Conservation (phyloP, 2,329 filamentous ascomycete species). For the Pseudohalonectria lignicola region DNA sequence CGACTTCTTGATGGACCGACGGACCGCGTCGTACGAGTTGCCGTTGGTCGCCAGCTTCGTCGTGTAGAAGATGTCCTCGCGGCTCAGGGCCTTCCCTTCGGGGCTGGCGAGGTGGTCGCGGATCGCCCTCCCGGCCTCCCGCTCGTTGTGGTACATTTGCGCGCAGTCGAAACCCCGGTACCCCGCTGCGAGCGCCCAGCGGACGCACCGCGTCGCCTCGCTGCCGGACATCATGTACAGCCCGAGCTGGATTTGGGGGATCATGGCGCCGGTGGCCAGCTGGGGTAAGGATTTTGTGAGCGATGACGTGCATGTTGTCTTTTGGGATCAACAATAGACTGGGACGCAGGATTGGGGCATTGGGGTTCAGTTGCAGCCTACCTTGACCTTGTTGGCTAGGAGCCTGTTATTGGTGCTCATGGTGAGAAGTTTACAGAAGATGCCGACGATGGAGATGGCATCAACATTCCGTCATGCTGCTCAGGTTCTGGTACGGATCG, state of each 20-base stretch:
- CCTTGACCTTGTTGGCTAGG: slow-evolving; percentile 1
- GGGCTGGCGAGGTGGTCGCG: slow-evolving; percentile 17
- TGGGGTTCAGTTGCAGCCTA: background rate
- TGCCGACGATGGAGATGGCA: too few relatives aligned
- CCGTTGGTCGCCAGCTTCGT: slow-evolving; percentile 62
- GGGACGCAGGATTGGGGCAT: background rate
- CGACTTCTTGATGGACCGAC: slow-evolving; percentile 53
- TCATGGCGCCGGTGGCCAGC: slow-evolving; percentile 53
- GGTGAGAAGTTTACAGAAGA: too few relatives aligned
- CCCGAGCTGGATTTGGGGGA: slow-evolving; percentile 64
- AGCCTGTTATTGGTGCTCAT: background rate
- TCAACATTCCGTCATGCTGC: too few relatives aligned
- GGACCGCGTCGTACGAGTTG: slow-evolving; percentile 55
- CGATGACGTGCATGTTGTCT: too few relatives aligned
- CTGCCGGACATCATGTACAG: slow-evolving; percentile 59
- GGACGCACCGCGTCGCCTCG: slow-evolving; percentile 48
- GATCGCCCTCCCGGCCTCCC: slow-evolving; percentile 57
- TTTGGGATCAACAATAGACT: background rate
- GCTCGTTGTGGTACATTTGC: slow-evolving; percentile 57
- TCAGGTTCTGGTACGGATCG: too few relatives aligned
- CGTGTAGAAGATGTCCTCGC: slow-evolving; percentile 66
- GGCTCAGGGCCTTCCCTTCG: slow-evolving; percentile 12
- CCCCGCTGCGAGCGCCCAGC: slow-evolving; percentile 41
- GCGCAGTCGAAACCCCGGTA: slow-evolving; percentile 42
- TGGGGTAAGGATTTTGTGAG: slow-evolving; percentile 12